phyloP scores from a whole-genome alignment of 805 yeast genomes.

The Lipomyces chichibuensis region DNA sequence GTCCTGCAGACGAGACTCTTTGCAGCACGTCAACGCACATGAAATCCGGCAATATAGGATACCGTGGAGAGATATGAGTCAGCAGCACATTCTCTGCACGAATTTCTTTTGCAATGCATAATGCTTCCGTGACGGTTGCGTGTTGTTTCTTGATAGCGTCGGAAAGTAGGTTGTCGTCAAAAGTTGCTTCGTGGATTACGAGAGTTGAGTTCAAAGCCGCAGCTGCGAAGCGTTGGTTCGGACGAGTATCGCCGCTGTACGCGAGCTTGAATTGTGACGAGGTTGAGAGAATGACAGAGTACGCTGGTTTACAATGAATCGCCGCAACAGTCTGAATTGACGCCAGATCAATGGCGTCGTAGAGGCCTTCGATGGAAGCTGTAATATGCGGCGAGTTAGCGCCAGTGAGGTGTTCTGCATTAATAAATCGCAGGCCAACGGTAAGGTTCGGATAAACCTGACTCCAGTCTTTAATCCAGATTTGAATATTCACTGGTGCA shows the following conservation, averaged over 20 bases:
- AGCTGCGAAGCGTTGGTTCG: conserved; percentile 63
- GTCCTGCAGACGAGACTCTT: background rate
- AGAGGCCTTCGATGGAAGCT: conserved; percentile 18
- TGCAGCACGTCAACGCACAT: background rate
- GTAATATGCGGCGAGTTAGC: background rate
- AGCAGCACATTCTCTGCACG: conserved; percentile 67
- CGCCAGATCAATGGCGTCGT: conserved; percentile 43
- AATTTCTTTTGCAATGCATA: conserved; percentile 70
- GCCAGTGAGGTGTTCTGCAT: background rate
- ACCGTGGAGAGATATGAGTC: conserved; percentile 93
- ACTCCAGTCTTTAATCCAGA: conserved; percentile 72
- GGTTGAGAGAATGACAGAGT: conserved; percentile 64
- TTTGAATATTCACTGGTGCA: conserved; percentile 72
- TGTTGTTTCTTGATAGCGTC: conserved; percentile 86
- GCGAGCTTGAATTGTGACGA: conserved; percentile 62
- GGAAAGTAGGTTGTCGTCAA: conserved; percentile 72
- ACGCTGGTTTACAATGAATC: conserved; percentile 81
- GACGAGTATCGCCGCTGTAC: conserved; percentile 95
- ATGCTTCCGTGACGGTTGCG: conserved; percentile 86
- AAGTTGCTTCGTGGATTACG: conserved; percentile 89
- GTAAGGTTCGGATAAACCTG: conserved; percentile 44
- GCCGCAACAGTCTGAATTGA: conserved; percentile 70
- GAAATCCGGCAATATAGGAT: conserved; percentile 49
- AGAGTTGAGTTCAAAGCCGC: conserved; percentile 72
- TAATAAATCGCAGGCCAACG: conserved; percentile 14